Evolutionary conservation across 768 basidiomycete genomes (phyloP), one percentile per base, ranked within the genome.

Genomic region (Leccinum variicolor): DNA sequence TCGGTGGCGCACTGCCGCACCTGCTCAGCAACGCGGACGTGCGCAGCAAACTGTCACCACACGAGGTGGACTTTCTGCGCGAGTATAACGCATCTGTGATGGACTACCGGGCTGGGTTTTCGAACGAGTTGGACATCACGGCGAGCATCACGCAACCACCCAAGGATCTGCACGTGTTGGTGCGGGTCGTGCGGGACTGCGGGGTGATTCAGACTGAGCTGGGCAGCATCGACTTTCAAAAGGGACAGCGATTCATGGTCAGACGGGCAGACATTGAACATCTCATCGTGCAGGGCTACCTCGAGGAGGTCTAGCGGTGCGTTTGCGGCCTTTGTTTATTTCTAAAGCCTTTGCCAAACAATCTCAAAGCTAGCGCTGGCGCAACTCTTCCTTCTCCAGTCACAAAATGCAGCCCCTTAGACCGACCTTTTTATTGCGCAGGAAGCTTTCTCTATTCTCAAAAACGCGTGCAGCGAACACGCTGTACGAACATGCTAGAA

Each of bases 121-220:
- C 90, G 26, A 86, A 90, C 60, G 90, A 92, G 72, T 78, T 94
- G 56, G 94, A 97, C 75, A 83, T 98, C 53, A 89, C 89, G 47
- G 89, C 92, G 0, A 85, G 87, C 61, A 87, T 98, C 59, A 82
- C 84, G 28, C 76, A 83, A 19, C 94, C 94, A 2, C 94, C 96
- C 1, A 92, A 88, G 70, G 94, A 97, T 63, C 77, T 98, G 31
- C 88, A 94, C 69, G 92, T 94, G 39, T 79, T 87, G 41, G 94
- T 98, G 23, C 82, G 84, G 55, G 96, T 98, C 31, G 81, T 93
- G 25, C 81, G 81, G 64, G 94, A 98, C 66, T 94, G 93, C 62
- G 96, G 97, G 3, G 84, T 88, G 52, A 92, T 99, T 19, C 89
- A 94, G 72, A 93, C 95, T 1, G 94, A 97, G 73, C 76, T 89